Evolutionary conservation across 305 asterid genomes (phyloP).

Genomic region (Rubia balearica): DNA sequence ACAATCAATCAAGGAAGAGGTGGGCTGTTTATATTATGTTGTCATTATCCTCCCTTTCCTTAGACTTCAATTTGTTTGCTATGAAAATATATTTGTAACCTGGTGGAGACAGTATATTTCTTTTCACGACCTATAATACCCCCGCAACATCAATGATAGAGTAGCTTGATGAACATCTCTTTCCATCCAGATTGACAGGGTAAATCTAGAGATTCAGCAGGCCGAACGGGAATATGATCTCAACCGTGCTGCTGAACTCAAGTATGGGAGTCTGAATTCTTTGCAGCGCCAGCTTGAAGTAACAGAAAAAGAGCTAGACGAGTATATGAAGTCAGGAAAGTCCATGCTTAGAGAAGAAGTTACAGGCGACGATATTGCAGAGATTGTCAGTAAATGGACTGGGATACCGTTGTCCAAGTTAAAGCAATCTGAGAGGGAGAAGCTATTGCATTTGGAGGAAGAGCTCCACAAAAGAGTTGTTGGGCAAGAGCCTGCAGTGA

Average conservation of each 20-base stretch:
- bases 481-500: slow-evolving; percentile 90
- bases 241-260: slow-evolving; percentile 91
- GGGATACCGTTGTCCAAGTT: slow-evolving; percentile 85
- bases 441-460: slow-evolving; percentile 75
- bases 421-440: slow-evolving; percentile 79
- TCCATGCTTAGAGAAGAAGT: slow-evolving; percentile 97
- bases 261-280: slow-evolving; percentile 77
- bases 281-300: slow-evolving; percentile 80
- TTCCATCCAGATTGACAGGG: slow-evolving; percentile 70
- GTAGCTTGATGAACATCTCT: slow-evolving; percentile 9
- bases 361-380: slow-evolving; percentile 70
- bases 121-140: background rate
- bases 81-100: no score
- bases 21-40: slow-evolving; percentile 20
- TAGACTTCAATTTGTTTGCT: background rate
- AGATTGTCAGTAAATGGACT: slow-evolving; percentile 94
- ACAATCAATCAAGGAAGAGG: slow-evolving; percentile 91
- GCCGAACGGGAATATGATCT: slow-evolving; percentile 95
- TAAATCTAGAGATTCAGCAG: slow-evolving; percentile 90
- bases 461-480: slow-evolving; percentile 73
- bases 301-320: slow-evolving; percentile 72
- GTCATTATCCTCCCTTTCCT: slow-evolving; percentile 9
- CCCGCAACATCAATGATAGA: background rate
- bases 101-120: no score
- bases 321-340: slow-evolving; percentile 79